Conservation (phyloP, 208 protist species). For the Trypanosoma vivax region DNA sequence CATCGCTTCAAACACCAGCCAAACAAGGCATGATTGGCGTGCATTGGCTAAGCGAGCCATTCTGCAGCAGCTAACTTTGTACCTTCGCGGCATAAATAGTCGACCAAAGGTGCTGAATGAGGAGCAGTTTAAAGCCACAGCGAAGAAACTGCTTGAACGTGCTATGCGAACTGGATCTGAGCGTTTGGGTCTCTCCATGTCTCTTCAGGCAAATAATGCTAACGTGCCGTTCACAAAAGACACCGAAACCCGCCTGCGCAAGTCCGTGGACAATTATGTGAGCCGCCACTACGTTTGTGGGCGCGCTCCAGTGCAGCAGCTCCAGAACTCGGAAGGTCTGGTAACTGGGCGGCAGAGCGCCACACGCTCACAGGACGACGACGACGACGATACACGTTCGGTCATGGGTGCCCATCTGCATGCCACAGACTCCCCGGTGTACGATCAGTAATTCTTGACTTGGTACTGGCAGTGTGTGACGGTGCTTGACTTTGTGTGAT, state of each 20-base stretch:
- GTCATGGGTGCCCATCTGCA: constrained; percentile 11
- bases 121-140: constrained; percentile 43
- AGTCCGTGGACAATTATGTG: constrained; percentile 77
- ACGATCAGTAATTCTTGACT: constrained; percentile 17
- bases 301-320: constrained; percentile 1
- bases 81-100: constrained; percentile 42
- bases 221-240: constrained; percentile 50
- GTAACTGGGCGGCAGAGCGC: neutral
- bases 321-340: too few relatives aligned
- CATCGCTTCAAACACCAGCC: neutral
- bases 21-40: constrained; percentile 42
- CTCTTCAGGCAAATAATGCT: constrained; percentile 37
- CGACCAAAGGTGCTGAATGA: constrained; percentile 48
- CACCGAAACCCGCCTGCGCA: constrained; percentile 46
- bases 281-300: constrained; percentile 36
- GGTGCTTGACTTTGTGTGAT: neutral
- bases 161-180: constrained; percentile 55
- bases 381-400: constrained; percentile 16
- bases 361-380: neutral
- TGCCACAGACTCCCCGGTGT: constrained; percentile 38
- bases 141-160: constrained; percentile 60
- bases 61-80: constrained; percentile 70
- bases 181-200: constrained; percentile 45
- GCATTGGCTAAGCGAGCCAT: constrained; percentile 67
- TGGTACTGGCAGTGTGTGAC: neutral